Evolutionary conservation across 768 basidiomycete genomes (phyloP), one percentile per base, ranked within the genome.

Genomic region (Hortiboletus campestris): DNA sequence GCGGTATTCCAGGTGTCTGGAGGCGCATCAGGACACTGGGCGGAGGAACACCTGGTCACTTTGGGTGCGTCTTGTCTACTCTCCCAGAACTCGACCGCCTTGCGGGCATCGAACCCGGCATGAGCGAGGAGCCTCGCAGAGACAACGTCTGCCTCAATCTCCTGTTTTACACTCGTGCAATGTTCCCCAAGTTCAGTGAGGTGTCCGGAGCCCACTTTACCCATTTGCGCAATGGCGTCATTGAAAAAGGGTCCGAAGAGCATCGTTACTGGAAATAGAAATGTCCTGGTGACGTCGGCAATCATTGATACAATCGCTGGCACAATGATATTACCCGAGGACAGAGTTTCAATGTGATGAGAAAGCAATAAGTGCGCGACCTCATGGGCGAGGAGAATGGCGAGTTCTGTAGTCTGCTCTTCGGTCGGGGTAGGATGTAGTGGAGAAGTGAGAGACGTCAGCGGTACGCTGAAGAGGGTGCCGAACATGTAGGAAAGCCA

Each of bases 211-310:
- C 90, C 87, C 1, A 89, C 80, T 67, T 86, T 86, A 25, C 91
- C 87, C 50, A 94, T 63, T 49, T 89, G 84, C 0, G 87, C 91
- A 25, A 98, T 81, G 3, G 92, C 94, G 63, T 99, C 96, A 66
- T 96, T 95, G 55, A 98, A 84, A 68, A 98, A 97, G 1, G 96
- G 96, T 0, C 96, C 95, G 53, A 98, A 85, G 10, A 94, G 65
- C 88, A 91, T 93, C 5, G 92, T 97, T 46, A 94, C 65, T 0
- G 94, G 94, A 71, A 94, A 98, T 14, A 94, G 72, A 32, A 94
- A 67, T 3, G 92, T 85, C 40, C 94, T 80, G 22, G 88, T 65
- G 20, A 94, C 63, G 67, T 98, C 94, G 19, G 89, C 78, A 14
- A 82, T 60, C 59, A 98, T 85, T 1, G 90, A 89, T 42, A 92